Evolutionary conservation across 257 asterid genomes (phyloP).

Genomic region (Lycium ferocissimum): DNA sequence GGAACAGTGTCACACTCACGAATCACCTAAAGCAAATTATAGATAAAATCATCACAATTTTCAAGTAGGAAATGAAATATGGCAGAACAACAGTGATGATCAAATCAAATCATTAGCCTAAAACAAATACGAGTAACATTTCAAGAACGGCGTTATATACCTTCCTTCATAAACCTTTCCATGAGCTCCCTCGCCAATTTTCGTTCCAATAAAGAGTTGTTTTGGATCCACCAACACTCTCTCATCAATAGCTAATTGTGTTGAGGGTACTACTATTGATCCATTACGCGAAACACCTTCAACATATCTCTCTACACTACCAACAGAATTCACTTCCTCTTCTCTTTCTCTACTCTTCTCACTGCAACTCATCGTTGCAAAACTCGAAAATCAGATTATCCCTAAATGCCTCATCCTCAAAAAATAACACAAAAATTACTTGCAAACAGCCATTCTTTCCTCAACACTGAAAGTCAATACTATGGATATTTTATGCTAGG

Average conservation of each 20-base stretch:
- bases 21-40: conserved; percentile 17
- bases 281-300: conserved; percentile 64
- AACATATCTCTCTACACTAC: conserved; percentile 47
- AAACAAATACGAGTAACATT: conserved; percentile 19
- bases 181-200: conserved; percentile 98
- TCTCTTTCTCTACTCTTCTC: conserved; percentile 59
- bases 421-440: conserved; percentile 32
- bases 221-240: conserved; percentile 88
- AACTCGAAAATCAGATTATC: conserved; percentile 45
- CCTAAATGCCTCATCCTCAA: conserved; percentile 58
- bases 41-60: conserved; percentile 17
- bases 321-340: conserved; percentile 42
- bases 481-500: conserved; percentile 33
- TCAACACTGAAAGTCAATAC: conserved; percentile 28
- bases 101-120: background rate
- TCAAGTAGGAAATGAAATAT: conserved; percentile 13
- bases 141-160: conserved; percentile 44
- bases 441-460: conserved; percentile 31
- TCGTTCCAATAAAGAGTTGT: conserved; percentile 77
- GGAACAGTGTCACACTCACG: conserved; percentile 16
- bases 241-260: conserved; percentile 63
- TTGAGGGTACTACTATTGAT: conserved; percentile 45
- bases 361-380: conserved; percentile 76
- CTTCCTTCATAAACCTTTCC: conserved; percentile 98
- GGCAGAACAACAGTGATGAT: background rate